Evolutionary conservation across 116 monocot species (phyloP).

Genomic region (Cymodocea nodosa): DNA sequence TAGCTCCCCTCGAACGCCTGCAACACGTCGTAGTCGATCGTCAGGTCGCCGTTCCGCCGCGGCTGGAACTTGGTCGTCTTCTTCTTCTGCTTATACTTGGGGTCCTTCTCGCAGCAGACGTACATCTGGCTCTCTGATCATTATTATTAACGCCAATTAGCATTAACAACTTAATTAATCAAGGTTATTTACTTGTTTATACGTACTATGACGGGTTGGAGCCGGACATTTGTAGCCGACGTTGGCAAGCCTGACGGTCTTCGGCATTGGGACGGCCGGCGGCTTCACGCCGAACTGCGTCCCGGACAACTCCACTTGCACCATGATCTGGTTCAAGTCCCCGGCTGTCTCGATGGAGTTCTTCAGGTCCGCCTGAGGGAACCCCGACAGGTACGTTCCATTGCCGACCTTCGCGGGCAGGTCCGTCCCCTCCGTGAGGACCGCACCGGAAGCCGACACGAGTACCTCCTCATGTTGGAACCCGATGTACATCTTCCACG

Average conservation of each 20-base stretch:
- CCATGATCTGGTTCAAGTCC: constrained; percentile 59
- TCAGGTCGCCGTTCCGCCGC: constrained; percentile 62
- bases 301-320: constrained; percentile 47
- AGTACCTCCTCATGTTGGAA: constrained; percentile 89
- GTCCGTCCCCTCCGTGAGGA: constrained; percentile 48
- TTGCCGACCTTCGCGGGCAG: constrained; percentile 52
- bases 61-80: constrained; percentile 32
- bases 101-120: constrained; percentile 61
- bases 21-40: constrained; percentile 71
- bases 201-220: constrained; percentile 31
- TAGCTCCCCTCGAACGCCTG: constrained; percentile 70
- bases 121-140: constrained; percentile 43
- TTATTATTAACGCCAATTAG: too few species aligned
- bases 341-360: constrained; percentile 89
- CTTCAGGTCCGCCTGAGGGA: constrained; percentile 47
- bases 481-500: constrained; percentile 69
- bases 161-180: too few species aligned
- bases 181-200: too few species aligned
- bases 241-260: constrained; percentile 43
- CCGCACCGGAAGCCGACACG: constrained; percentile 61
- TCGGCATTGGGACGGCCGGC: constrained; percentile 62
- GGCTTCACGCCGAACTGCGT: constrained; percentile 87
- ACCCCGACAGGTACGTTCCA: constrained; percentile 58
- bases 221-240: constrained; percentile 69
- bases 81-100: constrained; percentile 43